These are phyloP conservation scores for Podila clonocystis DNA, from an alignment of 192 early-diverging fungal genomes.

Conservation along the genomic window DNA sequence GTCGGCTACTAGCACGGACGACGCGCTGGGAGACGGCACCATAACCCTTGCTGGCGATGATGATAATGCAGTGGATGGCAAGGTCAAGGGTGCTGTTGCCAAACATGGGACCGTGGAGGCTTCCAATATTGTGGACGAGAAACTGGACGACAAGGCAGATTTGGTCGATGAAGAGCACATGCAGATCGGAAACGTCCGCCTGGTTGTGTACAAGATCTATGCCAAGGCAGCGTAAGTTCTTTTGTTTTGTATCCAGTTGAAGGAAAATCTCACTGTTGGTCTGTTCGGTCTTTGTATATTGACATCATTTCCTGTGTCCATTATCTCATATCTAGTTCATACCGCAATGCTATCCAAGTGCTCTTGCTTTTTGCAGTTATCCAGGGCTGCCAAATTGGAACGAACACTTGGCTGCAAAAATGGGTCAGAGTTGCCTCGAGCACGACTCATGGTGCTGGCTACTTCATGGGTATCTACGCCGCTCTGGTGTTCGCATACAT, in stretches of 20 bases:
- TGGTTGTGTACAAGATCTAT: constrained; percentile 80
- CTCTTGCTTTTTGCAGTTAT: neutral
- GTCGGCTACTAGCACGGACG: constrained; percentile 33
- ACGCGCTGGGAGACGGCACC: constrained; percentile 30
- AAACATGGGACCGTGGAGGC: constrained; percentile 10
- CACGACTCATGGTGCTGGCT: constrained; percentile 43
- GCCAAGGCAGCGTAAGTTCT: constrained; percentile 56
- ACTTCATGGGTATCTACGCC: constrained; percentile 67
- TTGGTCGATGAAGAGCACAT: constrained; percentile 82
- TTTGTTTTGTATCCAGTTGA: constrained; percentile 72
- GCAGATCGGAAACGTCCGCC: constrained; percentile 79
- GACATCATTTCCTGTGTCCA: neutral
- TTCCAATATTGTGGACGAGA: constrained; percentile 12
- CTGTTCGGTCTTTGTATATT: neutral
- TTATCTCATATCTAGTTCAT: neutral
- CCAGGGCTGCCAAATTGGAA: constrained; percentile 10
- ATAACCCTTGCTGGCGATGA: constrained; percentile 28
- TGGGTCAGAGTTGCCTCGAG: neutral
- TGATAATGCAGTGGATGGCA: constrained; percentile 37
- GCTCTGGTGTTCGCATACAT: constrained; percentile 55
- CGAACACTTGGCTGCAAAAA: neutral
- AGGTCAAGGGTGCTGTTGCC: constrained; percentile 12
- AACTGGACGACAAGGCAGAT: constrained; percentile 31
- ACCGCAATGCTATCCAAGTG: neutral
- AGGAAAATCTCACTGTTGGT: constrained; percentile 57